phyloP scores from a whole-genome alignment of 495 filamentous ascomycete genomes.

The Podospora comata region DNA sequence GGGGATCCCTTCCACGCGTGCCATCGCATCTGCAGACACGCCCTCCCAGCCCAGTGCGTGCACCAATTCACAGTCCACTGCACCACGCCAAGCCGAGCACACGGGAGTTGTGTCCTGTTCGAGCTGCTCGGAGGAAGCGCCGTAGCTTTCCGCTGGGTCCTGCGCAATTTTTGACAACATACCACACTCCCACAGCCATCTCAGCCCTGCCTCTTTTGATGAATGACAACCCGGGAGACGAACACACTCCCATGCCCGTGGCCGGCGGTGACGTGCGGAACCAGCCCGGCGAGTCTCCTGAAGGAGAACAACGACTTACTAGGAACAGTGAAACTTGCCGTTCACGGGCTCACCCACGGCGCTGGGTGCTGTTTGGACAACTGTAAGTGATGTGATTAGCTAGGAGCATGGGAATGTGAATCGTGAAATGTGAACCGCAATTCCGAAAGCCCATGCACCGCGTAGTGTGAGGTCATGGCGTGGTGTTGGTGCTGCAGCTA shows the following conservation, averaged over 20 bases:
- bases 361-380: not conserved
- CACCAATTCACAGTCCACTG: not conserved
- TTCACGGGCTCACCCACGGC: not conserved
- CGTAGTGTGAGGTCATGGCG: slow-evolving; percentile 7
- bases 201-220: not conserved
- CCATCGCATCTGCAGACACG: slow-evolving; percentile 35
- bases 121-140: slow-evolving; percentile 1
- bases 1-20: slow-evolving; percentile 31
- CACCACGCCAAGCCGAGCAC: slow-evolving; percentile 10
- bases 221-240: not conserved
- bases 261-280: not conserved
- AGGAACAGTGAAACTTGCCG: not conserved
- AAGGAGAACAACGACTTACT: not conserved
- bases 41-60: slow-evolving; percentile 11
- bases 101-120: slow-evolving; percentile 9
- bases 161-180: not conserved
- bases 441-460: not conserved
- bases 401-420: not conserved
- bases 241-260: not conserved
- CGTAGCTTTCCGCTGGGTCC: not conserved
- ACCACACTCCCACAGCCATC: not conserved
- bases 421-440: not conserved
- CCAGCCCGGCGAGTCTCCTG: not conserved
- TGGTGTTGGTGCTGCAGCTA: slow-evolving; percentile 6
- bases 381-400: too few species aligned